Evolutionary conservation across 2,329 filamentous ascomycete species (phyloP).

Genomic region (Fusarium stilboides): DNA sequence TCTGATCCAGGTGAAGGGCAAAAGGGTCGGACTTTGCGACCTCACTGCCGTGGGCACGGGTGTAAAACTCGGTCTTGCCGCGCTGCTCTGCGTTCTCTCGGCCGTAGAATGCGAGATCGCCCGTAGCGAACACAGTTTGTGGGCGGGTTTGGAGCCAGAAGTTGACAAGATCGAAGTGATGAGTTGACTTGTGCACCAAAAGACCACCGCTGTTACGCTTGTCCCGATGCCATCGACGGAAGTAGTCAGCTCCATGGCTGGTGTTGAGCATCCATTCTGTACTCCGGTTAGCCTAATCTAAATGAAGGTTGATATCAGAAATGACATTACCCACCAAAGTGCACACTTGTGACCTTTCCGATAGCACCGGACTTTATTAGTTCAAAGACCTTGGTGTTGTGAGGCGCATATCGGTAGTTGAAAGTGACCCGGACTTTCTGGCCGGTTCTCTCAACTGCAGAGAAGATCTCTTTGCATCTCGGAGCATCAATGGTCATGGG

Average conservation of each 20-base stretch:
- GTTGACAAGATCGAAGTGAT: slow-evolving; percentile 75
- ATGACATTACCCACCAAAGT: slow-evolving; percentile 58
- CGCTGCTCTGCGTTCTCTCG: slow-evolving; percentile 72
- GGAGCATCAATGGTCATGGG: slow-evolving; percentile 75
- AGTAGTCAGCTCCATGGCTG: slow-evolving; percentile 74
- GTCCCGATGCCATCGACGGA: slow-evolving; percentile 75
- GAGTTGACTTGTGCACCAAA: slow-evolving; percentile 74
- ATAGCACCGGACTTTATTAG: slow-evolving; percentile 69
- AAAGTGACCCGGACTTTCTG: slow-evolving; percentile 71
- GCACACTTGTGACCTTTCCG: slow-evolving; percentile 69
- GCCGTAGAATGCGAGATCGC: slow-evolving; percentile 73
- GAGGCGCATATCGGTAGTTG: slow-evolving; percentile 77
- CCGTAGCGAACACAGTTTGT: slow-evolving; percentile 70
- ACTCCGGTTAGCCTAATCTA: background rate
- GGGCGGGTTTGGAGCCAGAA: slow-evolving; percentile 73
- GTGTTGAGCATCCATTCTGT: slow-evolving; percentile 74
- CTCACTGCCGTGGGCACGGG: slow-evolving; percentile 65
- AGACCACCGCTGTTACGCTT: slow-evolving; percentile 72
- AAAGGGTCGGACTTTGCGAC: slow-evolving; percentile 70
- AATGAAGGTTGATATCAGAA: accelerated
- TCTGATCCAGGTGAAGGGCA: slow-evolving; percentile 68
- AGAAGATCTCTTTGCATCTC: slow-evolving; percentile 66
- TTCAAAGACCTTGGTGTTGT: slow-evolving; percentile 73
- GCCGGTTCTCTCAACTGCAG: slow-evolving; percentile 50
- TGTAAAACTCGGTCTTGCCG: slow-evolving; percentile 67